Base-by-base conservation (phyloP, 228 moss, liverwort and hornwort species). In the Sphagnum magellanicum region DNA sequence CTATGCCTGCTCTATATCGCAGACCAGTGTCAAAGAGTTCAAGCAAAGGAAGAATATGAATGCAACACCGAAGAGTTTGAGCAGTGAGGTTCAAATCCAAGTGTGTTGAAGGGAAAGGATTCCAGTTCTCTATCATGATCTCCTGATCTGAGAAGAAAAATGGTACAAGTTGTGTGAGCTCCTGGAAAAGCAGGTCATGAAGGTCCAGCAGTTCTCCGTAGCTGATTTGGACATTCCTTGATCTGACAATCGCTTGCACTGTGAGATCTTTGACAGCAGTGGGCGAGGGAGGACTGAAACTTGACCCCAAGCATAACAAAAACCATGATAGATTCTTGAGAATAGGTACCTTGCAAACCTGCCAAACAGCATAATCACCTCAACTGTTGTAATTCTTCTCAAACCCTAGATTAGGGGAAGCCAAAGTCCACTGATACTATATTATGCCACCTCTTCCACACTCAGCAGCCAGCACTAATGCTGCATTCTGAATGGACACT, bases 1-100 rank as follows among this genome's bases (percentile, higher is more conserved):
- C 17, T 71, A 78, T 79, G 32, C 87, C 85, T 69, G 82, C 74
- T 32, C 73, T 68, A 50, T 80, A 80, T 67, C 95, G 90, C 63
- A 84, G 80, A 67, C 78, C 84, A 67, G 84, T 87, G 81, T 92
- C 90, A 60, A 95, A 90, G 66, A 78, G 79, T 71, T 92, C 95
- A 74, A 90, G 65, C 66, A 95, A 78, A 57, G 88, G 90, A 75
- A 92, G 78, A 62, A 95, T 74, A 73, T 78, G 74, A 52, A 95
- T 85, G 82, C 92, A 95, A 74, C 89, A 95, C 46, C 90, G 92
- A 49, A 95, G 63, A 55, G 78, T 82, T 51, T 81, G 80, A 65
- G 88, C 72, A 49, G 87, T 52, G 63, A 89, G 77, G 71, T 82
- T 79, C 4, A 88, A 71, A 58, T 80, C 76, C 67, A 81, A 64